Evolutionary conservation across 179 eudicot genomes (phyloP).

Genomic region (Beta corolliflora): DNA sequence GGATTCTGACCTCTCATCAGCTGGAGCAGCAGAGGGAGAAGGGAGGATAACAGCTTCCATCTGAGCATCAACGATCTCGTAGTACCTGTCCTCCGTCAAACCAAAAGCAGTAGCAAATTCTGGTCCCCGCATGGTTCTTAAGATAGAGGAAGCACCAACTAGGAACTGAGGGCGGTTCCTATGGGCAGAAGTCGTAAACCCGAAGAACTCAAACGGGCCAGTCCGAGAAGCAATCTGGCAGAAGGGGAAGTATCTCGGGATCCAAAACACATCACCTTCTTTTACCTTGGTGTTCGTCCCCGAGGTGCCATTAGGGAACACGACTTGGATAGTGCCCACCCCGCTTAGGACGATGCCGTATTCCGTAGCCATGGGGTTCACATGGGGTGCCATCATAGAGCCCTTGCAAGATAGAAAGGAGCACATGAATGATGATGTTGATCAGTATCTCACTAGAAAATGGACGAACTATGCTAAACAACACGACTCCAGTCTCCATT

Average conservation of each 20-base stretch:
- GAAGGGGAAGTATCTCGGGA: conserved; percentile 88
- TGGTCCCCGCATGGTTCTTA: conserved; percentile 59
- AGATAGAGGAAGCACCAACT: conserved; percentile 57
- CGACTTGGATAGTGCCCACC: conserved; percentile 65
- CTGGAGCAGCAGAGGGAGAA: conserved; percentile 38
- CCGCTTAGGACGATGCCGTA: conserved; percentile 76
- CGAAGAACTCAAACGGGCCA: conserved; percentile 82
- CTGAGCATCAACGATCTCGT: conserved; percentile 51
- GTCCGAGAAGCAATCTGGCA: conserved; percentile 81
- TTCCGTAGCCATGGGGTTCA: conserved; percentile 81
- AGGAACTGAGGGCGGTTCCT: conserved; percentile 81
- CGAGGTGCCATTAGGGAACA: conserved; percentile 74
- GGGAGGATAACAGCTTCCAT: conserved; percentile 56
- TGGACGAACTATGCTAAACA: background rate
- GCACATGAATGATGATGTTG: background rate
- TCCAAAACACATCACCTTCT: conserved; percentile 78
- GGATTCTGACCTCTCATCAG: background rate
- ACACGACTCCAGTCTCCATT: too few species aligned
- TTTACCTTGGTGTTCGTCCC: conserved; percentile 64
- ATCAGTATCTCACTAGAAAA: background rate
- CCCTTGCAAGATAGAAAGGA: conserved; percentile 45
- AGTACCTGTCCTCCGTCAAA: conserved; percentile 46
- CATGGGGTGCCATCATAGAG: conserved; percentile 93
- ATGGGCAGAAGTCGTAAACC: conserved; percentile 75
- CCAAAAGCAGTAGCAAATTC: conserved; percentile 79